Evolutionary conservation across 345 rosid species (phyloP), one percentile per base, ranked within the genome.

Genomic region (Eucalyptus erythrocorys): DNA sequence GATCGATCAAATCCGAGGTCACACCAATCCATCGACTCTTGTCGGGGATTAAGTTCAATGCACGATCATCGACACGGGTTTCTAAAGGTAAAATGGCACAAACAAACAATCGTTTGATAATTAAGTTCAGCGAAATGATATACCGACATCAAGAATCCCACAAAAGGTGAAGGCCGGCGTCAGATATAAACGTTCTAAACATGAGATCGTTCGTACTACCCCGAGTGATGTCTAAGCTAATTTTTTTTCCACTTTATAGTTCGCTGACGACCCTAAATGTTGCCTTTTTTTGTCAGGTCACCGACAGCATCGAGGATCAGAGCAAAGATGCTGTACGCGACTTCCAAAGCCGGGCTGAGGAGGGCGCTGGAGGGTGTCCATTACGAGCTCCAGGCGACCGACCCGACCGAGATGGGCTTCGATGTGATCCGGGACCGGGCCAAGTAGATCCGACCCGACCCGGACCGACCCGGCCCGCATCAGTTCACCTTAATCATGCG

Each of bases 351-450:
- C 87, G 99, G 97, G 37, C 88, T 97, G 87, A 95, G 99, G 90
- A 95, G 98, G 90, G 98, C 93, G 50, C 92, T 97, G 26, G 99
- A 97, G 43, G 99, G 99, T 17, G 93, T 97, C 90, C 97, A 95
- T 89, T 97, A 97, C 90, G 99, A 97, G 89, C 92, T 97, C 42
- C 99, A 97, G 90, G 99, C 99, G 51, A 97, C 99, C 11, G 99
- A 97, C 90, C 96, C 97, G 13, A 92, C 98, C 2, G 99, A 96
- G 94, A 97, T 97, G 99, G 99, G 98, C 16, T 94, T 97, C 84
- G 99, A 97, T 93, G 92, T 97, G 85, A 97, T 97, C 47, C 91
- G 79, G 89, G 98, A 95, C 87, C 92, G 96, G 87, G 99, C 99
- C 82, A 95, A 96, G 51, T 97, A 90, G 89, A 37, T 10, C 81